Evolutionary conservation across 768 basidiomycete species (phyloP).

Genomic region (Collybiopsis confluens): DNA sequence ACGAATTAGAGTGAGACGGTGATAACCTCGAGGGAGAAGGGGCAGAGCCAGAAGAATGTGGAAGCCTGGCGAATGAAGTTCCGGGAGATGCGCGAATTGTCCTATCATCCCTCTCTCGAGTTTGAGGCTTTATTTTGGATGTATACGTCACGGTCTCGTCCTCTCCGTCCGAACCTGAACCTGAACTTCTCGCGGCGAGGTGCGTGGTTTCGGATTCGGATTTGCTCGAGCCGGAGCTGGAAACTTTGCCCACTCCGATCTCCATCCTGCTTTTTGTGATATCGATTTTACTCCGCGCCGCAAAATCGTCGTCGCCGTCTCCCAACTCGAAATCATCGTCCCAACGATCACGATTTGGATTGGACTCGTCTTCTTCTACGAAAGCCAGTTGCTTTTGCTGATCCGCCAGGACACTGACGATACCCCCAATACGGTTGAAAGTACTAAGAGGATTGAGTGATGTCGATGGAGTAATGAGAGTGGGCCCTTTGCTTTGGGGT

Average conservation of each 20-base stretch:
- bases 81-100: slow-evolving; percentile 1
- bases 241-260: not conserved
- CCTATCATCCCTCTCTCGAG: slow-evolving; percentile 1
- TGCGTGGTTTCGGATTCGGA: not conserved
- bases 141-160: not conserved
- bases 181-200: not conserved
- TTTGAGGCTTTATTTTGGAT: not conserved
- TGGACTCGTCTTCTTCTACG: slow-evolving; percentile 72
- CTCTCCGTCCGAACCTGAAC: not conserved
- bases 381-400: slow-evolving; percentile 1
- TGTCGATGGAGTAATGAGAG: slow-evolving; percentile 1
- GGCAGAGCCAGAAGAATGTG: not conserved
- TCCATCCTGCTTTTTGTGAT: not conserved
- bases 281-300: slow-evolving; percentile 3
- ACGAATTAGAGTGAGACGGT: not conserved
- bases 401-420: not conserved
- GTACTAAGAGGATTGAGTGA: not conserved
- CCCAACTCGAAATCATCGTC: slow-evolving; percentile 88
- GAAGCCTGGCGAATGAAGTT: not conserved
- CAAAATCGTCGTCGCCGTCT: slow-evolving; percentile 3
- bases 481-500: not conserved
- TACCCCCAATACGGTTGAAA: not conserved
- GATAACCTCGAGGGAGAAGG: not conserved
- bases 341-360: slow-evolving; percentile 63
- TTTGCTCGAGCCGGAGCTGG: not conserved